phyloP scores from a whole-genome alignment of 768 basidiomycete genomes.

The Russula griseocarnosa region DNA sequence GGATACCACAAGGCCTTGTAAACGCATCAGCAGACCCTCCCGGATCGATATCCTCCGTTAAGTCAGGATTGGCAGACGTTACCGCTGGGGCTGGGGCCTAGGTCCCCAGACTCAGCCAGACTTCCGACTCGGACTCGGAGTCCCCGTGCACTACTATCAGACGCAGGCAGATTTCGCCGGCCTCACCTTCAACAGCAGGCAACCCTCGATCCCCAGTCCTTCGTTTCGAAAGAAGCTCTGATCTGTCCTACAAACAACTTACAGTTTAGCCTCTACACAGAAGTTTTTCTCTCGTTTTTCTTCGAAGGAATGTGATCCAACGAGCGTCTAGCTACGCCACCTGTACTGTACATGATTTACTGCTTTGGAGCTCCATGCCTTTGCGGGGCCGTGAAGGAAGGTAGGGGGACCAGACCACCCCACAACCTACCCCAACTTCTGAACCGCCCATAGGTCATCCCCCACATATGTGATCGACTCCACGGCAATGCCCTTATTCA shows the following conservation, averaged over 20 bases:
- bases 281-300: not conserved
- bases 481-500: constrained; percentile 89
- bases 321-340: too few relatives aligned
- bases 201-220: not conserved
- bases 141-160: not conserved
- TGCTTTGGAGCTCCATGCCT: not conserved
- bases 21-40: not conserved
- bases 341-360: not conserved
- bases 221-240: constrained; percentile 1
- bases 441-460: constrained; percentile 78
- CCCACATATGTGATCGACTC: constrained; percentile 85
- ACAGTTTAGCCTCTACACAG: constrained; percentile 19
- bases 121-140: too few relatives aligned
- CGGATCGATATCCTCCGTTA: too few relatives aligned
- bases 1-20: not conserved
- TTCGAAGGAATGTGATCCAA: not conserved
- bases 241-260: not conserved
- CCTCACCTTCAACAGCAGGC: not conserved
- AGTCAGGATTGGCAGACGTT: not conserved
- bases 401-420: too few relatives aligned
- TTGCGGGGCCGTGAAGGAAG: too few relatives aligned
- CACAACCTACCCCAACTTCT: constrained; percentile 45
- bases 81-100: too few relatives aligned
- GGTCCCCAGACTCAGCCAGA: not conserved
- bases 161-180: too few relatives aligned